Evolutionary conservation across 768 basidiomycete species (phyloP).

Genomic region (Termitomyces sp.): DNA sequence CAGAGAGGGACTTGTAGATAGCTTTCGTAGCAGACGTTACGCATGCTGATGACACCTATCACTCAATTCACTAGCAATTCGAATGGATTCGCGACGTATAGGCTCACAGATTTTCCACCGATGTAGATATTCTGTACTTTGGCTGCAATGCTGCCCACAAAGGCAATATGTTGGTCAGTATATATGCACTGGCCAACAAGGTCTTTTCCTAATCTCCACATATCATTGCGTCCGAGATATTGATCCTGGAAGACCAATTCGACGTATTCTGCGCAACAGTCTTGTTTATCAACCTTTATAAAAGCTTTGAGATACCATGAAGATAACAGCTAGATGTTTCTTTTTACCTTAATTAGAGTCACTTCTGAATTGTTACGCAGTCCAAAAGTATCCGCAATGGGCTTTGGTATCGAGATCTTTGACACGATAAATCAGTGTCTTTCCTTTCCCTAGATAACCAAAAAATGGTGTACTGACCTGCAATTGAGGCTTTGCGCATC

Average conservation of each 20-base stretch:
- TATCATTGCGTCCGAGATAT: conserved; percentile 92
- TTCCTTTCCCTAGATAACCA: background rate
- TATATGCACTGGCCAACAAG: conserved; percentile 80
- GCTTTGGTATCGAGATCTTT: conserved; percentile 72
- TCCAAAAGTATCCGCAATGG: conserved; percentile 66
- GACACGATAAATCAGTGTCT: background rate
- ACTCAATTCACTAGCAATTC: background rate
- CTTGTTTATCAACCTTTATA: conserved; percentile 59
- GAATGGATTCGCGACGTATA: background rate
- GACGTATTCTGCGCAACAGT: conserved; percentile 67
- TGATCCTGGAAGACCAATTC: conserved; percentile 94
- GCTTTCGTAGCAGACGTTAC: conserved; percentile 81
- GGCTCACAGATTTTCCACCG: conserved; percentile 55
- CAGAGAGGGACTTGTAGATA: conserved; percentile 86
- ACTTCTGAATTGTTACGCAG: conserved; percentile 73
- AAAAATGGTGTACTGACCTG: conserved; percentile 41
- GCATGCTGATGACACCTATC: conserved; percentile 74
- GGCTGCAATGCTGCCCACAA: conserved; percentile 78
- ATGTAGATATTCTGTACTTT: conserved; percentile 80
- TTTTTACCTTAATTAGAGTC: conserved; percentile 57
- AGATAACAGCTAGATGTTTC: background rate
- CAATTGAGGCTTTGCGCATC: conserved; percentile 52
- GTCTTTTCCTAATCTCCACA: conserved; percentile 89
- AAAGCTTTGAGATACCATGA: conserved; percentile 10
- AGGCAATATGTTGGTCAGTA: conserved; percentile 77